Evolutionary conservation across 495 filamentous ascomycete species (phyloP), one percentile per base, ranked within the genome.

Genomic region (Aspergillus sclerotiicarbonarius): DNA sequence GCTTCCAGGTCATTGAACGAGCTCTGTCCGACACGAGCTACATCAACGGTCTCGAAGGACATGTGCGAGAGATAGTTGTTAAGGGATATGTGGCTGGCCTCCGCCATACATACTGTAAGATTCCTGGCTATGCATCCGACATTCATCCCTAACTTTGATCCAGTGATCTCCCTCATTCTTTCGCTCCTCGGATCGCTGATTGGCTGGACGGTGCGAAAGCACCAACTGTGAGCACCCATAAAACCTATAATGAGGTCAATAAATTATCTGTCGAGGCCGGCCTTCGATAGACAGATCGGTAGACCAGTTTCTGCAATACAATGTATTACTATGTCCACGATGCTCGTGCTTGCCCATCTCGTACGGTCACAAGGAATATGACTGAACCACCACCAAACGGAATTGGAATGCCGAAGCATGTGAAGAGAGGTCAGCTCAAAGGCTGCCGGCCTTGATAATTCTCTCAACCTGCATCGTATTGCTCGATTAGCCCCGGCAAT

Each of bases 11-110:
- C 8, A 76, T 77, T 32, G 33, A 58, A 51, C 67, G 67, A 6
- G 72, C 72, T 4, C 68, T 72, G 59, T 72, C 71, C 0, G 69
- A 74, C 53, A 70, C 71, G 0, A 55, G 61, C n/a, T 77, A 75
- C 49, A 77, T 77, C 46, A 57, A 58, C 9, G 39, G 63, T 1
- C 60, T 77, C 1, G 62, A 54, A 3, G 75, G 73, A 0, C 50
- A 54, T 10, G 25, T 76, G 13, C 57, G 67, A 4, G 69, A 74
- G 15, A 70, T 69, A 35, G 75, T 78, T 21, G 63, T 78, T 0
- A 37, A 51, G 3, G 69, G 69, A 32, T 78, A 73, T 51, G 59
- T 76, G 6, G 50, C 60, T 6, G 75, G 73, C 1, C 64, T 78
- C 1, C 70, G 71, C 32, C 58, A 70, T 44, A 74, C 73, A 0